phyloP scores from a whole-genome alignment of 2,329 filamentous ascomycete species.

The Verticillium isaacii region DNA sequence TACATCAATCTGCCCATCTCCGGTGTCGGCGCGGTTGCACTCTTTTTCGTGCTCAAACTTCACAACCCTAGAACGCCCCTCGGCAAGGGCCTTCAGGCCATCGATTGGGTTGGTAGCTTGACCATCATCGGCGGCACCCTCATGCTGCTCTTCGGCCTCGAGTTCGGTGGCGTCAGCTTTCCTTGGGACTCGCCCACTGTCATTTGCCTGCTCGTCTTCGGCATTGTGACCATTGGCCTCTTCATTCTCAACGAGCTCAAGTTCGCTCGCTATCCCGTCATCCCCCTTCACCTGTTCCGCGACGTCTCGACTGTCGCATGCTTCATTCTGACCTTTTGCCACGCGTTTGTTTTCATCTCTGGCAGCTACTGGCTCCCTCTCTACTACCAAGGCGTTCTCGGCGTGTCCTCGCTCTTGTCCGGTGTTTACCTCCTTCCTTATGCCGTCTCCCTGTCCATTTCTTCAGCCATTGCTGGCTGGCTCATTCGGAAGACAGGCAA shows the following conservation, averaged over 20 bases:
- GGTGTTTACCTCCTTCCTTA: conserved; percentile 59
- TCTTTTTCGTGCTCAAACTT: conserved; percentile 61
- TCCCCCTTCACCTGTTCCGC: conserved; percentile 59
- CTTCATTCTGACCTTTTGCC: conserved; percentile 40
- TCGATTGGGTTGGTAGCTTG: conserved; percentile 57
- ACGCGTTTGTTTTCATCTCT: conserved; percentile 57
- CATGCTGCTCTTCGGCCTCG: conserved; percentile 66
- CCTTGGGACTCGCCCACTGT: conserved; percentile 60
- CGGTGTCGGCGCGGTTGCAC: conserved; percentile 51
- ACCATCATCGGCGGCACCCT: conserved; percentile 59
- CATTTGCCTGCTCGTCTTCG: conserved; percentile 59
- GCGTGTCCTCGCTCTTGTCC: conserved; percentile 55
- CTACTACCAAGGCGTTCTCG: conserved; percentile 66
- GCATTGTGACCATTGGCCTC: conserved; percentile 38
- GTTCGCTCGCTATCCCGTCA: conserved; percentile 62
- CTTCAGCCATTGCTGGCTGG: conserved; percentile 35
- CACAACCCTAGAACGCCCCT: conserved; percentile 62
- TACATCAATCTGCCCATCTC: conserved; percentile 40
- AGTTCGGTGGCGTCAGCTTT: conserved; percentile 60
- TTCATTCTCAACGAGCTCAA: conserved; percentile 60
- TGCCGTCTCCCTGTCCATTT: conserved; percentile 40
- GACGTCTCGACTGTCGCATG: conserved; percentile 51
- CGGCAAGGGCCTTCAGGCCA: conserved; percentile 53
- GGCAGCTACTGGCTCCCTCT: conserved; percentile 68
- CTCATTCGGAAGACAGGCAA: conserved; percentile 48